Conservation (phyloP, 345 rosid genomes). For the Populus simonii region DNA sequence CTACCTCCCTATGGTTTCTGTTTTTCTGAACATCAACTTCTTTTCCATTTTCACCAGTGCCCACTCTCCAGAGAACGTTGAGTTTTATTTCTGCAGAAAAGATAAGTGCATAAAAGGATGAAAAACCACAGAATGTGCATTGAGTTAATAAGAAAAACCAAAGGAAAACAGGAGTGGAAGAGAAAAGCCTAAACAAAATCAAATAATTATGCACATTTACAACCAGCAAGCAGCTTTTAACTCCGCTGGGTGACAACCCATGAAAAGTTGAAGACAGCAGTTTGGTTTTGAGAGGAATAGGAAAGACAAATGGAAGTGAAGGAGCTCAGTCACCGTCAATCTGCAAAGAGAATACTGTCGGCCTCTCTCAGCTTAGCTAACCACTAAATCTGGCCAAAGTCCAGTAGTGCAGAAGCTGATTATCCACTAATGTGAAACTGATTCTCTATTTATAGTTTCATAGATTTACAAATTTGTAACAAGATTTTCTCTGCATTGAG, state of each 20-base stretch:
- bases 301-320: not conserved
- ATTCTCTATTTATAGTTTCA: not conserved
- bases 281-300: not conserved
- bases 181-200: not conserved
- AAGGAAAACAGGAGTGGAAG: not conserved
- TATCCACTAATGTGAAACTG: not conserved
- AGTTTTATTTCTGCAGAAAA: constrained; percentile 70
- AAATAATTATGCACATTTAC: not conserved
- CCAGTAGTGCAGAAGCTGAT: not conserved
- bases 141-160: not conserved
- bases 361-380: constrained; percentile 4
- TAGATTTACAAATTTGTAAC: not conserved
- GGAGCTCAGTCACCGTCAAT: not conserved
- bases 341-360: not conserved
- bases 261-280: not conserved
- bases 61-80: constrained; percentile 60
- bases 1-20: constrained; percentile 79
- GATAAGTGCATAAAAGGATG: constrained; percentile 26
- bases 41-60: constrained; percentile 86
- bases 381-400: not conserved
- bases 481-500: not conserved
- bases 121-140: constrained; percentile 17
- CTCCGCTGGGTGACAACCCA: not conserved
- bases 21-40: constrained; percentile 81
- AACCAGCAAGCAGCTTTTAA: not conserved